phyloP scores from a whole-genome alignment of 1,139 yeast genomes.

The Lizanozyma gosingica region DNA sequence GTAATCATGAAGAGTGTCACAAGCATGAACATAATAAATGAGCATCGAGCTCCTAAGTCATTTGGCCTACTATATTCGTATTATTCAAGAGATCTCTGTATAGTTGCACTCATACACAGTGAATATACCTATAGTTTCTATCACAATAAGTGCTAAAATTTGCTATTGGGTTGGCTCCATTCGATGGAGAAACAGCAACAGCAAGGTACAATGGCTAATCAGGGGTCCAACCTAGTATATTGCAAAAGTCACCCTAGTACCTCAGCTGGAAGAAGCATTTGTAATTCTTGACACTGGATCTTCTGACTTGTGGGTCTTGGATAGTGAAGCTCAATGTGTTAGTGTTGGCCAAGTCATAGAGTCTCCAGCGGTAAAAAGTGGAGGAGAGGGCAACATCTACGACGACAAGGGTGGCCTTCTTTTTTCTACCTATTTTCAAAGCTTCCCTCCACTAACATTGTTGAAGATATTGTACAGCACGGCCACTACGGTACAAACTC shows the following conservation, averaged over 20 bases:
- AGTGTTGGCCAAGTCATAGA: not conserved
- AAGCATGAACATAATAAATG: too few species aligned
- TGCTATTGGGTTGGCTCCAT: too few species aligned
- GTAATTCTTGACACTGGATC: conserved; percentile 5
- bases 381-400: not conserved
- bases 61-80: too few species aligned
- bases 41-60: too few species aligned
- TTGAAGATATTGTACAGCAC: too few species aligned
- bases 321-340: not conserved
- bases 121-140: too few species aligned
- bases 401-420: not conserved
- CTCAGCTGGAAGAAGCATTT: not conserved
- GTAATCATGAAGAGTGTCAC: too few species aligned
- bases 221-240: not conserved
- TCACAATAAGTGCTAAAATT: too few species aligned
- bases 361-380: not conserved
- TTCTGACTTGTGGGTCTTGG: conserved; percentile 5
- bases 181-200: too few species aligned
- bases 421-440: not conserved
- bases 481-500: too few species aligned
- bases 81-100: too few species aligned
- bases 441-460: not conserved
- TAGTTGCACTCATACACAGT: too few species aligned
- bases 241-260: not conserved
- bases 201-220: not conserved